Base-by-base conservation (phyloP, 805 yeast genomes). In the Hanseniaspora singularis region DNA sequence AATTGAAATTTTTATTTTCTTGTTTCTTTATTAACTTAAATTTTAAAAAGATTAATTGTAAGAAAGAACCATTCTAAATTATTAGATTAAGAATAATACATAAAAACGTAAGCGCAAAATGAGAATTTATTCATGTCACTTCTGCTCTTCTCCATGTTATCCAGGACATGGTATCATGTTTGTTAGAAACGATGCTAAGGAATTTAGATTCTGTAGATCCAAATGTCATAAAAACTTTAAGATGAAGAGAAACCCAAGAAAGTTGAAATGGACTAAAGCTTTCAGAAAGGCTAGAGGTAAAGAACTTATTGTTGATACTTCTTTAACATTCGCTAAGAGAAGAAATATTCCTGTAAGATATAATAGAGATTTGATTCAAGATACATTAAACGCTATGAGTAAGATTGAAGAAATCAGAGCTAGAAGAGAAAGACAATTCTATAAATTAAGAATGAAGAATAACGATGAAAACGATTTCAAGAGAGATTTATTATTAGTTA, bases 241-340 rank as follows among this genome's bases (percentile, higher is more conserved):
- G 65, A 94, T 87, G 71, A 87, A 95, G 73, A 81, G 98, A 68
- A 92, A 92, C 71, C 98, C 98, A 57, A 81, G 98, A 70, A 92
- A 92, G 67, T 78, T 88, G 67, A 83, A 76, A 68, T 92, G 98
- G 98, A 92, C 98, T 49, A 92, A 92, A 66, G 97, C 98, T 1
- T 92, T 92, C 75, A 79, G 98, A 70, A 92, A 92, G 66, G 94
- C 97, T 52, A 97, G 97, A 38, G 98, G 98, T 59, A 92, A 92
- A 66, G 98, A 92, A 64, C 76, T 92, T 72, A 96, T 94, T 20
- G 97, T 92, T 50, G 98, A 92, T 61, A 82, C 95, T 4, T 88
- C 98, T 4, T 74, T 92, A 59, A 84, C 97, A 0, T 92, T 92
- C 66, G 95, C 95, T 50, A 88, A 94, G 55, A 85, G 96, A 70